Evolutionary conservation across 345 rosid genomes (phyloP), one percentile per base, ranked within the genome.

Genomic region (Kandelia obovata): DNA sequence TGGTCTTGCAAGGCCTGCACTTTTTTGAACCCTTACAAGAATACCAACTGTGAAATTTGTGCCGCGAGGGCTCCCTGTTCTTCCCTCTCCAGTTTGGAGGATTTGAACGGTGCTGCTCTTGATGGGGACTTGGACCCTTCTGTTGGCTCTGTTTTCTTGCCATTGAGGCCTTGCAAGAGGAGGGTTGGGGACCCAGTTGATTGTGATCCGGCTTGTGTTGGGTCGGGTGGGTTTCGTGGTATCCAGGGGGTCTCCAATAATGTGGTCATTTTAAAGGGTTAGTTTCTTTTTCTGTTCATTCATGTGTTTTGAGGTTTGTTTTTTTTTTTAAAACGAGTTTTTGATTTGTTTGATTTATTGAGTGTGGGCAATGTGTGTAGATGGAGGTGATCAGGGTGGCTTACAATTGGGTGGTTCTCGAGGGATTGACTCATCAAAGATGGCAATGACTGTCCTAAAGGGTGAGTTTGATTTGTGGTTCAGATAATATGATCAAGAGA

Each of bases 1-100:
- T 95, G 99, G 98, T 59, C 96, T 0, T 95, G 99, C 85, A 92
- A 88, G 73, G 89, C 89, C 21, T 95, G 99, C 81, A 92, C 99
- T 69, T 92, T 88, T 75, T 70, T 88, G 69, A 95, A 95, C 83
- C 80, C 87, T 6, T 90, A 85, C 78, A 87, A 81, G 78, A 90
- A 81, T 75, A 61, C 79, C 34, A 65, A 46, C 77, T 95, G 99
- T 75, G 91, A 85, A 26, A 74, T 90, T 53, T 95, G 98, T 47
- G 86, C 81, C 59, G 80, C 89, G 0, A 80, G 91, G 68, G 83
- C 89, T 3, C 75, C 84, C 2, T 25, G 73, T 19, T 77, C 80
- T 65, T 82, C 83, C 46, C 70, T 83, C 6, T 75, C 90, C 35
- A 70, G 73, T 37, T 83, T 87, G 20, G 87, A 86, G 7, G 87